phyloP scores from a whole-genome alignment of 2,329 filamentous ascomycete genomes.

The Cordyceps fumosorosea region DNA sequence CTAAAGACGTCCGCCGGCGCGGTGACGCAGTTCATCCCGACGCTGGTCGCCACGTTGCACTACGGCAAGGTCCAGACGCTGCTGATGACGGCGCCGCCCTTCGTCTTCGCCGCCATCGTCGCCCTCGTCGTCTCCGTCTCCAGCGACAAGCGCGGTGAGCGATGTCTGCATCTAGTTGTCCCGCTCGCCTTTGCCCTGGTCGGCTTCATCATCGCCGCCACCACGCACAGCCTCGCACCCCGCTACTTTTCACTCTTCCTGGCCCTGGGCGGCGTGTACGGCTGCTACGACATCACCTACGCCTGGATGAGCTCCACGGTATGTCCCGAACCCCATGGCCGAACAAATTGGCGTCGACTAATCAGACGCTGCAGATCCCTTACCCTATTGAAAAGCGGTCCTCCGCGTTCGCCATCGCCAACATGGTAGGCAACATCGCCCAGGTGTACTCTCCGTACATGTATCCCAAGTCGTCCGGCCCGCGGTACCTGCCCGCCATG shows the following conservation, averaged over 20 bases:
- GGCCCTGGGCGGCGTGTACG: slow-evolving; percentile 11
- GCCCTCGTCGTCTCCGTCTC: slow-evolving; percentile 62
- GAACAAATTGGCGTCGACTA: neutral
- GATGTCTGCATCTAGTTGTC: slow-evolving; percentile 59
- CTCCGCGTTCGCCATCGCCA: slow-evolving; percentile 58
- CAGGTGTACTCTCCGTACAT: slow-evolving; percentile 43
- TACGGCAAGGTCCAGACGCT: slow-evolving; percentile 54
- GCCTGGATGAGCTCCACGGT: slow-evolving; percentile 14
- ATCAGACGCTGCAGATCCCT: slow-evolving; percentile 36
- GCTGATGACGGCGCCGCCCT: slow-evolving; percentile 59
- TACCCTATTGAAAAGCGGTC: slow-evolving; percentile 63
- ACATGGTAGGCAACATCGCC: slow-evolving; percentile 56
- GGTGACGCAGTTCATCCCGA: slow-evolving; percentile 64
- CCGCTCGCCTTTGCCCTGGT: slow-evolving; percentile 56
- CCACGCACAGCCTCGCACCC: slow-evolving; percentile 52
- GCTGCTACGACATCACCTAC: slow-evolving; percentile 13
- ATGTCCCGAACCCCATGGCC: slow-evolving; percentile 15
- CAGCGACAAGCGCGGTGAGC: slow-evolving; percentile 64
- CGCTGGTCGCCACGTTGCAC: slow-evolving; percentile 62
- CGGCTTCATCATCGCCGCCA: slow-evolving; percentile 62
- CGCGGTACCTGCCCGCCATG: slow-evolving; percentile 46
- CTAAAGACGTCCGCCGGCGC: slow-evolving; percentile 50
- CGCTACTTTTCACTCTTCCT: slow-evolving; percentile 40
- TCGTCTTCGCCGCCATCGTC: slow-evolving; percentile 54
- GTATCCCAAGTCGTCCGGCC: slow-evolving; percentile 35